Percentiles rank a stretch among this genome's conserved stretches.
phyloP scores from a whole-genome alignment of 1,139 yeast genomes.

The Suhomyces atakaporum region DNA sequence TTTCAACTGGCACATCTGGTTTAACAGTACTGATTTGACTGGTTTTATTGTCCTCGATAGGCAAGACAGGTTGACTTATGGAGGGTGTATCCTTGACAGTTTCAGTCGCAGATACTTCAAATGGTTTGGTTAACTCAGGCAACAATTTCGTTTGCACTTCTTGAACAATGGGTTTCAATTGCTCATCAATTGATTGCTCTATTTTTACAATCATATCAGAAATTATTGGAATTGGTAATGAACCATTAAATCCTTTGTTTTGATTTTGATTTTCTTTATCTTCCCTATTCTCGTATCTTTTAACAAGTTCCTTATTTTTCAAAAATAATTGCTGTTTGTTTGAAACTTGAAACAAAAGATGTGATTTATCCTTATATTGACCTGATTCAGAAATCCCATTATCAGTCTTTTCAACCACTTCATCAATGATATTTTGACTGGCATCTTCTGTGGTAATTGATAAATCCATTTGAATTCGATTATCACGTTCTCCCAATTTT shows the following conservation, averaged over 20 bases:
- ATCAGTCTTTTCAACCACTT: conserved; percentile 5
- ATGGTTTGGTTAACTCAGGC: background rate
- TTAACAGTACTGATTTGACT: conserved; percentile 4
- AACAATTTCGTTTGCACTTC: conserved; percentile 12
- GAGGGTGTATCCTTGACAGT: too few species aligned
- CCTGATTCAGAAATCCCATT: conserved; percentile 10
- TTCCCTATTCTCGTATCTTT: background rate
- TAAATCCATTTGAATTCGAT: conserved; percentile 27
- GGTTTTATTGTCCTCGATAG: background rate
- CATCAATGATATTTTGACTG: conserved; percentile 7
- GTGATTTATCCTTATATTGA: conserved; percentile 14
- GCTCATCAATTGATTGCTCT: conserved; percentile 26
- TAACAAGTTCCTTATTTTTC: conserved; percentile 16
- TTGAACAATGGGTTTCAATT: conserved; percentile 18
- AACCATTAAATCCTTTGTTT: background rate
- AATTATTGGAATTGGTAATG: conserved; percentile 20
- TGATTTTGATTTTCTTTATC: background rate
- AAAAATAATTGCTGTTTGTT: conserved; percentile 25
- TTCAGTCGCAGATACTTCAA: background rate
- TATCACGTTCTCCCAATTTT: conserved; percentile 36
- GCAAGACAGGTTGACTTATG: background rate
- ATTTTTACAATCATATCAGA: conserved; percentile 30
- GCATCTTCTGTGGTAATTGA: conserved; percentile 18
- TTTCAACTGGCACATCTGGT: conserved; percentile 13
- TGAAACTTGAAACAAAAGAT: conserved; percentile 24